Conservation (phyloP, 1,284 basidiomycete species). For the Ganoderma lingzhi region DNA sequence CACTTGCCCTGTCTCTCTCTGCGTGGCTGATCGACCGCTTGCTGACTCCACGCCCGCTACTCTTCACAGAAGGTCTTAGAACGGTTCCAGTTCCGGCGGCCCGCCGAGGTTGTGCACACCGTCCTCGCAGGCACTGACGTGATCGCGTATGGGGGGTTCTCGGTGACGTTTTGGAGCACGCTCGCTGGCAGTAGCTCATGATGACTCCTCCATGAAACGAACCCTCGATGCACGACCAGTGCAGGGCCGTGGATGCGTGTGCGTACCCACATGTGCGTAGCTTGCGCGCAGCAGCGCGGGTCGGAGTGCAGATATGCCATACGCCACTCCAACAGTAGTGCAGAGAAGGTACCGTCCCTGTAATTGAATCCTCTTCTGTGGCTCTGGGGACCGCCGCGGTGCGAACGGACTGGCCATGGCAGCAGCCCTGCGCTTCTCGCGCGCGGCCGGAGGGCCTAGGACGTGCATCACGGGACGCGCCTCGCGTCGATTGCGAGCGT, state of each 20-base stretch:
- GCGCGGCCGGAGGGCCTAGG: background rate
- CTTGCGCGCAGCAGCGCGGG: conserved; percentile 4
- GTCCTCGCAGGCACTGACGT: conserved; percentile 49
- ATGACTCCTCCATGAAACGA: background rate
- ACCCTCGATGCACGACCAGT: background rate
- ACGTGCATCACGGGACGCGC: conserved; percentile 29
- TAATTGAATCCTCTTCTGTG: conserved; percentile 11
- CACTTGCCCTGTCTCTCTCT: conserved; percentile 9
- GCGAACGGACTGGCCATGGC: conserved; percentile 14
- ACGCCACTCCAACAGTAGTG: conserved; percentile 5
- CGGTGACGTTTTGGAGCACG: conserved; percentile 49
- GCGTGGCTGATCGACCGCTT: conserved; percentile 13
- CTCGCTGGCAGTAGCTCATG: conserved; percentile 20
- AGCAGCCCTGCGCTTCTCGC: background rate
- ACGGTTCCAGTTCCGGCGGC: conserved; percentile 42
- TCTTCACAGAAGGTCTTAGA: conserved; percentile 46
- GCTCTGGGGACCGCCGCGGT: conserved; percentile 12
- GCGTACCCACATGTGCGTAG: background rate
- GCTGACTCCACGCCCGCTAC: conserved; percentile 21
- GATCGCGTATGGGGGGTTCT: conserved; percentile 49
- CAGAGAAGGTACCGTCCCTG: conserved; percentile 2
- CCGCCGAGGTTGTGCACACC: conserved; percentile 51
- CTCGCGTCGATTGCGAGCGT: conserved; percentile 25
- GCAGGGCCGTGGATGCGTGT: conserved; percentile 11
- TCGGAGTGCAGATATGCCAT: conserved; percentile 19